Conservation (phyloP, 352 stramenopile genomes). For the Globisporangium acanthophoron region DNA sequence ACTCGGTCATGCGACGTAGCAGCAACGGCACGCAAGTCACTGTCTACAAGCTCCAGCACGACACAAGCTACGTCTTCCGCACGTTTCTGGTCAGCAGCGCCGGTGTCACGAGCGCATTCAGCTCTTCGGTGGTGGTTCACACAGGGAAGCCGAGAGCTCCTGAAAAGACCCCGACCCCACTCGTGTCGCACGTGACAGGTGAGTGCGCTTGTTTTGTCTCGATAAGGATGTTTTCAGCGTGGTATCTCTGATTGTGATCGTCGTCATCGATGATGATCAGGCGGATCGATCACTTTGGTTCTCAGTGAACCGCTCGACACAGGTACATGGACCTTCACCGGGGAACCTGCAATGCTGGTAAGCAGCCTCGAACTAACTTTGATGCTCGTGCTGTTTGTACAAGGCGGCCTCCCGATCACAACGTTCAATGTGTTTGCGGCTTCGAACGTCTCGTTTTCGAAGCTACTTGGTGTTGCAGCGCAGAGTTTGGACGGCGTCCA, state of each 20-base stretch:
- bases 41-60: constrained; percentile 43
- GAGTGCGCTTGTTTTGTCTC: neutral
- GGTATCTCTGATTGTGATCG: neutral
- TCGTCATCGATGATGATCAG: constrained; percentile 6
- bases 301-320: constrained; percentile 33
- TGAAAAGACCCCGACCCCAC: constrained; percentile 32
- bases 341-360: too few relatives aligned
- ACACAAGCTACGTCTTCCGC: constrained; percentile 45
- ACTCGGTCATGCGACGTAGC: constrained; percentile 11
- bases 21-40: constrained; percentile 14
- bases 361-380: neutral
- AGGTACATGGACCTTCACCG: constrained; percentile 13
- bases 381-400: neutral
- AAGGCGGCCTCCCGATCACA: constrained; percentile 27
- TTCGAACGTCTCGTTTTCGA: constrained; percentile 13
- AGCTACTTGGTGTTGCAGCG: constrained; percentile 20
- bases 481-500: constrained; percentile 11
- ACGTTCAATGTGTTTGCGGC: constrained; percentile 26
- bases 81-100: constrained; percentile 16
- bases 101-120: constrained; percentile 21
- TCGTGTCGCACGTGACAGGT: constrained; percentile 34
- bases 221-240: neutral
- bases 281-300: constrained; percentile 25
- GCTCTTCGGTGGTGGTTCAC: constrained; percentile 17
- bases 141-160: constrained; percentile 21